Evolutionary conservation across 805 yeast genomes (phyloP).

Genomic region (Cyberlindnera meyerae): DNA sequence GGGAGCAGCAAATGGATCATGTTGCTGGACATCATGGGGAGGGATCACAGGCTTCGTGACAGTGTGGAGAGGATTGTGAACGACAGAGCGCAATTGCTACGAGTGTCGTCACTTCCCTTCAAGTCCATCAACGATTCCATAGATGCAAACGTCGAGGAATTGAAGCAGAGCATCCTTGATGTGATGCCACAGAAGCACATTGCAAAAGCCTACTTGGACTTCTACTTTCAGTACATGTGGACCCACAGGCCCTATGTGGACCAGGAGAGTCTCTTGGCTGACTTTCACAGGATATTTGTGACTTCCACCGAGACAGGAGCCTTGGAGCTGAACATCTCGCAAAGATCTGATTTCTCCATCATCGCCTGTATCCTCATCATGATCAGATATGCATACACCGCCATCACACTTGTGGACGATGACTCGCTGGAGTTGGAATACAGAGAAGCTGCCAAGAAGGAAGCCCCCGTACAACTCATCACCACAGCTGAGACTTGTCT

Average conservation of each 20-base stretch:
- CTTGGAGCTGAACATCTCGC: slow-evolving; percentile 24
- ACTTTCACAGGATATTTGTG: slow-evolving; percentile 27
- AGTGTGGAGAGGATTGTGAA: slow-evolving; percentile 4
- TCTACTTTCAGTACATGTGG: slow-evolving; percentile 40
- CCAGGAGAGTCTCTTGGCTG: slow-evolving; percentile 29
- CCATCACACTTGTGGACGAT: slow-evolving; percentile 24
- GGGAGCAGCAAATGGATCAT: slow-evolving; percentile 21
- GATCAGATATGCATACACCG: slow-evolving; percentile 35
- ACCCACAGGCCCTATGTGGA: slow-evolving; percentile 44
- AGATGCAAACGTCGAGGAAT: slow-evolving; percentile 24
- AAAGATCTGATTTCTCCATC: slow-evolving; percentile 35
- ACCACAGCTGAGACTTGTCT: slow-evolving; percentile 37
- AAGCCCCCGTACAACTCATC: slow-evolving; percentile 34
- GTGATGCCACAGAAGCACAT: slow-evolving; percentile 34
- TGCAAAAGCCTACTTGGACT: slow-evolving; percentile 34
- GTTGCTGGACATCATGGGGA: slow-evolving; percentile 12
- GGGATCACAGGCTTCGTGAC: slow-evolving; percentile 9
- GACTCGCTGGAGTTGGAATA: slow-evolving; percentile 3
- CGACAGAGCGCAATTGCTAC: slow-evolving; percentile 9
- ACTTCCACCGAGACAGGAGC: no score
- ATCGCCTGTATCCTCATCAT: slow-evolving; percentile 37
- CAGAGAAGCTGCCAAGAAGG: slow-evolving; percentile 23
- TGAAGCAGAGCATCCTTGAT: slow-evolving; percentile 28
- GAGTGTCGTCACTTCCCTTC: slow-evolving; percentile 10
- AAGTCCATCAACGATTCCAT: slow-evolving; percentile 6